Conservation (phyloP, 352 stramenopile genomes). For the Pythium insidiosum region DNA sequence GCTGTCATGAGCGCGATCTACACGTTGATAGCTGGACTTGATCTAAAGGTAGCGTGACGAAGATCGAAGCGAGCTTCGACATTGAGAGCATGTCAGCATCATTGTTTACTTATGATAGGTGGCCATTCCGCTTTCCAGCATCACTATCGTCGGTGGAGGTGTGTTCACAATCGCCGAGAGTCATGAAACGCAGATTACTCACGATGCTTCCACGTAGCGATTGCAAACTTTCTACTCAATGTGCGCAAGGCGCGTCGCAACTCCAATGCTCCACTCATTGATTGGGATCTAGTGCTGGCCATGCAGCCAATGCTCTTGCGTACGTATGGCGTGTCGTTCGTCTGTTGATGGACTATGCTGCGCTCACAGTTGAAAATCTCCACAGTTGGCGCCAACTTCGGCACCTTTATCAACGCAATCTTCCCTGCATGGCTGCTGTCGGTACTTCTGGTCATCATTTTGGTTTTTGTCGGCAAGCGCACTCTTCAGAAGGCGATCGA, state of each 20-base stretch:
- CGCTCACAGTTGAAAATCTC: background rate
- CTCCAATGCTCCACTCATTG: conserved; percentile 88
- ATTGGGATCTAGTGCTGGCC: conserved; percentile 96
- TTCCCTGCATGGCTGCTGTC: conserved; percentile 85
- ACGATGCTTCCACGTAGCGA: conserved; percentile 20
- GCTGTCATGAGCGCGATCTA: conserved; percentile 96
- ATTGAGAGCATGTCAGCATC: too few species aligned
- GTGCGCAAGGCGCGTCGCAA: conserved; percentile 80
- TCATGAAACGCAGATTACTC: background rate
- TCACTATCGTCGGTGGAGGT: conserved; percentile 90
- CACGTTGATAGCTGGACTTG: conserved; percentile 92
- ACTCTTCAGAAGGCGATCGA: conserved; percentile 88
- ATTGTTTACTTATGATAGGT: conserved; percentile 29
- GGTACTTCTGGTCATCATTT: conserved; percentile 84
- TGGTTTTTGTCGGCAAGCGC: conserved; percentile 80
- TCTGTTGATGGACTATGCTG: background rate
- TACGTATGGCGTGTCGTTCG: conserved; percentile 21
- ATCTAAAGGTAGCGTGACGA: conserved; percentile 49
- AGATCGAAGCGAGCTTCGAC: too few species aligned
- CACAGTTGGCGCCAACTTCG: conserved; percentile 57
- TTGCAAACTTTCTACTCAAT: conserved; percentile 93
- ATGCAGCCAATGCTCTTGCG: conserved; percentile 91
- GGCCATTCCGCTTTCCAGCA: conserved; percentile 94
- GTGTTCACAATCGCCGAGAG: background rate
- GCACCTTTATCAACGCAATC: conserved; percentile 89